Evolutionary conservation across 495 filamentous ascomycete genomes (phyloP).

Genomic region (Podospora fimiseda): DNA sequence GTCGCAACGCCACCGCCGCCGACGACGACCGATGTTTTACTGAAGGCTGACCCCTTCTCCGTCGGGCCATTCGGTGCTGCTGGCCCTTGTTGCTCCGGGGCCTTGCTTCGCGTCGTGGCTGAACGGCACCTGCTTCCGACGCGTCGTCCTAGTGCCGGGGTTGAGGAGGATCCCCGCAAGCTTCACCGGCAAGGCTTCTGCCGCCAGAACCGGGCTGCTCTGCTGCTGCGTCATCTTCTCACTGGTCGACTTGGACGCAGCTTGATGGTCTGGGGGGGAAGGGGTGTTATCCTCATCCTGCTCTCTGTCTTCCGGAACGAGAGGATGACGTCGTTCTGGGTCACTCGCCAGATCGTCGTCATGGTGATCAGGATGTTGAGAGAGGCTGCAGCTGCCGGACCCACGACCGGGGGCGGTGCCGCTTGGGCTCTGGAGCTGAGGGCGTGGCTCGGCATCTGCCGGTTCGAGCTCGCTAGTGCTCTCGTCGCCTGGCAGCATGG

Average conservation of each 20-base stretch:
- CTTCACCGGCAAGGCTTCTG: no score
- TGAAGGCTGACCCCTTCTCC: neutral
- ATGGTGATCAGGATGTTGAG: slow-evolving; percentile 5
- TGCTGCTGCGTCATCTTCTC: slow-evolving; percentile 8
- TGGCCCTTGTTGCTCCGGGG: slow-evolving; percentile 10
- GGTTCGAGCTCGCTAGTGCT: slow-evolving; percentile 10
- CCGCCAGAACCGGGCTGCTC: no score
- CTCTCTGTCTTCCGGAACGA: slow-evolving; percentile 9
- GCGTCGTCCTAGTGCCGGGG: no score
- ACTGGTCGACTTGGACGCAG: slow-evolving; percentile 3
- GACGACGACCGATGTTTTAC: slow-evolving; percentile 6
- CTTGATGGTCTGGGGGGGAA: slow-evolving; percentile 6
- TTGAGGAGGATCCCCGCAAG: no score
- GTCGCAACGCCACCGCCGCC: neutral
- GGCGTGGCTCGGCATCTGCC: slow-evolving; percentile 6
- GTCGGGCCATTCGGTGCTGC: neutral
- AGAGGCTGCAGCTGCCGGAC: slow-evolving; percentile 7
- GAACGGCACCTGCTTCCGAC: no score
- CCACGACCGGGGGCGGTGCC: slow-evolving; percentile 8
- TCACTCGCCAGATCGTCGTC: slow-evolving; percentile 7
- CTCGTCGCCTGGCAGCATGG: slow-evolving; percentile 6
- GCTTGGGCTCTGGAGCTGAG: slow-evolving; percentile 10
- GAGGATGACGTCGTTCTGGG: slow-evolving; percentile 7
- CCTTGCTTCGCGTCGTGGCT: no score
- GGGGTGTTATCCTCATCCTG: slow-evolving; percentile 7